phyloP scores from a whole-genome alignment of 108 stramenopile species.

The Epithemia pelagica region DNA sequence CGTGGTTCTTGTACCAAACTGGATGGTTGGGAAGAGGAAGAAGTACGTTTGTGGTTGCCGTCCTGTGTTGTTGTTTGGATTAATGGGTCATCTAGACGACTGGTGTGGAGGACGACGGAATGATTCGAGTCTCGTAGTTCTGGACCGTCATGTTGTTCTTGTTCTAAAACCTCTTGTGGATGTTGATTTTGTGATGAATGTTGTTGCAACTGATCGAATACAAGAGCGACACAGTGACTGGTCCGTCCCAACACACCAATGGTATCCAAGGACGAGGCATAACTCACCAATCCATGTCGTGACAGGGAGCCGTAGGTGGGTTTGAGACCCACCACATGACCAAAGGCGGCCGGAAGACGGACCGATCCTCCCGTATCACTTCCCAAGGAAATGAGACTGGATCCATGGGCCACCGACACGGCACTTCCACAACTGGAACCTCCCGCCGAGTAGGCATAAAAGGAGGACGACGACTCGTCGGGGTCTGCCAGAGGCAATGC shows the following conservation, averaged over 20 bases:
- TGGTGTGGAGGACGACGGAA: background rate
- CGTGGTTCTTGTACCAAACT: conserved; percentile 1
- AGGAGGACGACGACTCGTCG: background rate
- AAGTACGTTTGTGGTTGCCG: background rate
- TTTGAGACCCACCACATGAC: conserved; percentile 92
- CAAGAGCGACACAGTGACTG: conserved; percentile 48
- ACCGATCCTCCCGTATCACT: conserved; percentile 97
- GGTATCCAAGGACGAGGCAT: conserved; percentile 92
- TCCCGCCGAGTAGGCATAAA: conserved; percentile 48
- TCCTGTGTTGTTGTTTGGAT: too few relatives aligned
- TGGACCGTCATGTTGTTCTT: conserved; percentile 2
- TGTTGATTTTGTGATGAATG: conserved; percentile 2
- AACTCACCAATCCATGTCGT: conserved; percentile 91
- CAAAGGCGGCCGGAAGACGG: conserved; percentile 93
- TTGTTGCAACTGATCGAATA: conserved; percentile 40
- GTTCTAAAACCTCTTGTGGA: conserved; percentile 4
- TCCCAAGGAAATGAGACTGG: conserved; percentile 80
- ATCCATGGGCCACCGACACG: conserved; percentile 85
- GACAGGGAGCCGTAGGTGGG: conserved; percentile 90
- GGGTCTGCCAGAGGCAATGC: background rate
- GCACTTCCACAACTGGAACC: conserved; percentile 91
- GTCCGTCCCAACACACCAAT: conserved; percentile 76
- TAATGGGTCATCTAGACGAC: background rate
- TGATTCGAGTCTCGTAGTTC: conserved; percentile 68
- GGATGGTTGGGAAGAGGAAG: background rate